Base-by-base conservation (phyloP, 2,329 filamentous ascomycete species). In the Aureobasidium subglaciale region DNA sequence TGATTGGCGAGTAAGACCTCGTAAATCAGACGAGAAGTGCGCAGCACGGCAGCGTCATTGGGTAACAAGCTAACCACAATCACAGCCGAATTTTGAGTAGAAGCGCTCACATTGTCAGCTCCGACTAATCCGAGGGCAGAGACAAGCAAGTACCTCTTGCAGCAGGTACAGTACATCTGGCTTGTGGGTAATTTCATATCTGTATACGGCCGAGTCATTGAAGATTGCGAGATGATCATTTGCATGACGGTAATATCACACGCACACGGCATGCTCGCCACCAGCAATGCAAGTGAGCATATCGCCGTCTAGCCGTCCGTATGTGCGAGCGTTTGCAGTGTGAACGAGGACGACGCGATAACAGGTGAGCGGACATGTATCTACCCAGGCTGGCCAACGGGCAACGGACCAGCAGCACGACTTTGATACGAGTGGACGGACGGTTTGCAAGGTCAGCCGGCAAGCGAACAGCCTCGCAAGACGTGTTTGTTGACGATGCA, bases 291-390 rank as follows among this genome's bases (percentile, higher is more conserved):
- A 32, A 38, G 24, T 41, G 35, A 37, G 27, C 48, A 53, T n/a
- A 29, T 16, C 34, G 30, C 37, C 50, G 38, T n/a, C 24, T 53
- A 53, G 49, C 35, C 37, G 38, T 54, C 37, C 10, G 25, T 24
- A 50, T 54, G 50, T 54, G 50, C 5, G 50, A 43, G 38, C 50
- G 50, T 54, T 54, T 42, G 50, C 24, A 29, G 15, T 42, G 50
- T n/a, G 38, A 54, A 42, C 50, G 50, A 43, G 27, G n/a, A n/a
- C n/a, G n/a, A 42, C 50, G 50, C 50, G 50, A 54, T 52, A 41
- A 41, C 48, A 29, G 16, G 48, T 52, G 48, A 52, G 48, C 48
- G 35, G 48, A 24, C 48, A 52, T 52, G 48, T 52, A 52, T 41
- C 34, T 52, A 30, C 22, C 48, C 48, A 52, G 34, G 24, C 35